Evolutionary conservation across 495 filamentous ascomycete species (phyloP), one percentile per base, ranked within the genome.

Genomic region (Chaetomidium leptoderma): DNA sequence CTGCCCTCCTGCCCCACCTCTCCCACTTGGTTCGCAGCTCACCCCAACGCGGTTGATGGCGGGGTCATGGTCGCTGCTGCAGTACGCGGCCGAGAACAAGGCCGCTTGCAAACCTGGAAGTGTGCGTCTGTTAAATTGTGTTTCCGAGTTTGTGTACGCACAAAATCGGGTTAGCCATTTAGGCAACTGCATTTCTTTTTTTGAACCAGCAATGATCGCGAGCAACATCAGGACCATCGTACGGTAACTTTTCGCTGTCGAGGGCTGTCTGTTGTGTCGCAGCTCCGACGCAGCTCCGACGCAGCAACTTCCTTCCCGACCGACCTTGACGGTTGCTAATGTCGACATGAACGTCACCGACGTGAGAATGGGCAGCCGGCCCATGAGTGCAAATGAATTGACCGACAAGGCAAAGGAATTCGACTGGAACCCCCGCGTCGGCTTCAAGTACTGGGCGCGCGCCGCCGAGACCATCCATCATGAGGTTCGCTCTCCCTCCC

Each of bases 381-480:
- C 92, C 14, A 76, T 91, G 72, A 90, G 77, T 53, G 79, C 89
- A 32, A 82, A 85, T 57, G 84, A 89, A 61, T 86, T 97, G 47
- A 79, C 82, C 17, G 76, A 79, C 11, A 81, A 80, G 49, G 92
- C 92, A 2, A 73, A 83, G 58, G 78, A 86, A 23, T 96, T 90
- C 66, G 82, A 90, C 29, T 98, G 89, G 78, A 88, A 89, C 70
- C 79, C 81, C 4, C 68, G 74, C 2, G 85, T 96, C 49, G 79
- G 83, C 9, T 75, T 96, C 32, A 83, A 83, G 63, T 85, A 85
- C 63, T 98, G 92, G 91, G 72, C 92, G 32, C 82, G 90, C 24
- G 89, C 91, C 3, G 88, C 90, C 10, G 81, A 88, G 36, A 85
- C 86, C 14, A 70, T 96, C 39, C 73, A 87, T 51, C 86, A 87